Conservation (phyloP, 305 asterid genomes). For the Solanum chacoense region DNA sequence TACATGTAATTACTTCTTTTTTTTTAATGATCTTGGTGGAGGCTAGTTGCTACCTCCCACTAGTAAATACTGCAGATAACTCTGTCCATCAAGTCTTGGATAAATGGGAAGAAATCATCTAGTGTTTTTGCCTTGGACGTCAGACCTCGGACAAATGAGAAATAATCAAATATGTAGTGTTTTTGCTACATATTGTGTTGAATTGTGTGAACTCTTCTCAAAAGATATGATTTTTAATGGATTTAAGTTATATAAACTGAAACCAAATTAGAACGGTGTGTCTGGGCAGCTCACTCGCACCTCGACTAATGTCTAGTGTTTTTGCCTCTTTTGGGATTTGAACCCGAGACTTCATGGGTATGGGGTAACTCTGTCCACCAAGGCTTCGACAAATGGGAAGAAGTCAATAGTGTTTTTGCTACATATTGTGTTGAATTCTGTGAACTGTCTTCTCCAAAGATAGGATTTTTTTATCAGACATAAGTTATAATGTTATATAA, state of each 20-base stretch:
- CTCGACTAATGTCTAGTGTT: not conserved
- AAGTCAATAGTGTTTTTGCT: not conserved
- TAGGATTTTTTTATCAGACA: not conserved
- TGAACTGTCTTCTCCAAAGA: not conserved
- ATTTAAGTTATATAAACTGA: not conserved
- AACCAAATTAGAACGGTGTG: not conserved
- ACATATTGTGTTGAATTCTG: not conserved
- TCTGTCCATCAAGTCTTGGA: not conserved
- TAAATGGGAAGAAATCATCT: not conserved
- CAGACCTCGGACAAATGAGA: not conserved
- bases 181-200: not conserved
- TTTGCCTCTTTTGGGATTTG: not conserved
- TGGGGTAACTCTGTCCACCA: not conserved
- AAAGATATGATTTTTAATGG: not conserved
- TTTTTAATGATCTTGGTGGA: not conserved
- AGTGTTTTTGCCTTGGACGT: not conserved
- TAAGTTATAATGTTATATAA: not conserved
- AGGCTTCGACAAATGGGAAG: not conserved
- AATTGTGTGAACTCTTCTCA: not conserved
- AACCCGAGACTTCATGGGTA: not conserved
- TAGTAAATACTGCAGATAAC: not conserved
- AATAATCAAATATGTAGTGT: not conserved
- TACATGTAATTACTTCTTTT: not conserved
- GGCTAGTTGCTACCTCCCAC: not conserved
- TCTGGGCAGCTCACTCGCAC: not conserved